Conservation (phyloP, 192 early-diverging fungal genomes). For the Entomortierella parvispora region DNA sequence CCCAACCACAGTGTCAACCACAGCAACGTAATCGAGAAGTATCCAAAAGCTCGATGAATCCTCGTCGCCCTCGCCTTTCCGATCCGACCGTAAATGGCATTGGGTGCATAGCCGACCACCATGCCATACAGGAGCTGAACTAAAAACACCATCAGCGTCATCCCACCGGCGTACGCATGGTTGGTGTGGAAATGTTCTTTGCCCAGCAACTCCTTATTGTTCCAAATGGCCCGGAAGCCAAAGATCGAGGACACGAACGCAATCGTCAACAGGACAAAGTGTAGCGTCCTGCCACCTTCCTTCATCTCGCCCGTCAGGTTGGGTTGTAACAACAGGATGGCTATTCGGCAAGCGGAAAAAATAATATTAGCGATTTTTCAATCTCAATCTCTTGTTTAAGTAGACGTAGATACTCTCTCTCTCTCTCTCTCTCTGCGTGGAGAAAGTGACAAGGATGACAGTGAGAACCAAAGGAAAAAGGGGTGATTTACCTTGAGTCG, state of each 20-base stretch:
- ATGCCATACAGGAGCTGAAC: slow-evolving; percentile 35
- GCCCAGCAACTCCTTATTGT: slow-evolving; percentile 25
- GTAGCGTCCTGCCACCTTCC: slow-evolving; percentile 10
- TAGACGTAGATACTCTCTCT: too few species aligned
- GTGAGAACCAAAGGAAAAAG: not conserved
- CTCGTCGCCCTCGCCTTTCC: slow-evolving; percentile 26
- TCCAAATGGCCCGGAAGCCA: slow-evolving; percentile 32
- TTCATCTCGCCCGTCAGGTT: slow-evolving; percentile 11
- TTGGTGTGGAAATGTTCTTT: slow-evolving; percentile 40
- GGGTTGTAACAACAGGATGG: slow-evolving; percentile 38
- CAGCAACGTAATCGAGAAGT: slow-evolving; percentile 31
- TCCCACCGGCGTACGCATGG: slow-evolving; percentile 31
- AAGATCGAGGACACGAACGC: slow-evolving; percentile 22
- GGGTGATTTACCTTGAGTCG: slow-evolving; percentile 32
- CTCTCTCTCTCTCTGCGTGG: too few species aligned
- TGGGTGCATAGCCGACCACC: slow-evolving; percentile 31
- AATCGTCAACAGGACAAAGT: slow-evolving; percentile 25
- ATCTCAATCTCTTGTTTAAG: too few species aligned
- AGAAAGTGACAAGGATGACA: not conserved
- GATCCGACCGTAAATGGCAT: slow-evolving; percentile 8
- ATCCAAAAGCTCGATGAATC: slow-evolving; percentile 39
- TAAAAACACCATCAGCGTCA: slow-evolving; percentile 26
- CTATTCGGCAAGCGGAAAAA: slow-evolving; percentile 2
- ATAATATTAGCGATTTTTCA: too few species aligned
- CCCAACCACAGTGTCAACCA: slow-evolving; percentile 35